Conservation (phyloP, 1,139 yeast species). For the Saccharomyces hybrid region DNA sequence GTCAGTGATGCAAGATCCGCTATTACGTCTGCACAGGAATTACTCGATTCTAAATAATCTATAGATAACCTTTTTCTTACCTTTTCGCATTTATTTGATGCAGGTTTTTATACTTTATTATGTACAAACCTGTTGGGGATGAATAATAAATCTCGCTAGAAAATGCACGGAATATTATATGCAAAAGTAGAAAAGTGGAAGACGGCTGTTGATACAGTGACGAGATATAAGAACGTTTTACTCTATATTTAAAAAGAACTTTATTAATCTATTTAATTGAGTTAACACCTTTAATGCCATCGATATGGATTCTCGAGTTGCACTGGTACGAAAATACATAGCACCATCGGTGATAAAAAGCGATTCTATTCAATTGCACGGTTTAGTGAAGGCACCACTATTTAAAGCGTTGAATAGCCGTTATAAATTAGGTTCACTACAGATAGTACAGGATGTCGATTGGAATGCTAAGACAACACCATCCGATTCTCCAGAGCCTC, state of each 20-base stretch:
- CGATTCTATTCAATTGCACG: background rate
- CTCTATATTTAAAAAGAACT: background rate
- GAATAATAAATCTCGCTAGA: background rate
- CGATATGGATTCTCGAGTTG: background rate
- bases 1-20: constrained; percentile 23
- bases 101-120: background rate
- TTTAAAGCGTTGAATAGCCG: background rate
- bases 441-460: background rate
- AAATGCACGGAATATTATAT: background rate
- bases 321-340: background rate
- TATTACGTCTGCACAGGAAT: constrained; percentile 21
- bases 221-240: background rate
- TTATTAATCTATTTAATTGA: background rate
- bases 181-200: background rate
- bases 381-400: background rate
- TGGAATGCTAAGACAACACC: background rate
- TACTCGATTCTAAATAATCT: constrained; percentile 12
- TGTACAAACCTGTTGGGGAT: background rate
- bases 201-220: background rate
- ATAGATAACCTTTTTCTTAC: background rate
- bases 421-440: background rate
- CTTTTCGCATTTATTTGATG: background rate
- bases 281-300: background rate
- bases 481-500: background rate
- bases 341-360: background rate